Evolutionary conservation across 768 basidiomycete species (phyloP), one percentile per base, ranked within the genome.

Genomic region (Tephrocybe sp.): DNA sequence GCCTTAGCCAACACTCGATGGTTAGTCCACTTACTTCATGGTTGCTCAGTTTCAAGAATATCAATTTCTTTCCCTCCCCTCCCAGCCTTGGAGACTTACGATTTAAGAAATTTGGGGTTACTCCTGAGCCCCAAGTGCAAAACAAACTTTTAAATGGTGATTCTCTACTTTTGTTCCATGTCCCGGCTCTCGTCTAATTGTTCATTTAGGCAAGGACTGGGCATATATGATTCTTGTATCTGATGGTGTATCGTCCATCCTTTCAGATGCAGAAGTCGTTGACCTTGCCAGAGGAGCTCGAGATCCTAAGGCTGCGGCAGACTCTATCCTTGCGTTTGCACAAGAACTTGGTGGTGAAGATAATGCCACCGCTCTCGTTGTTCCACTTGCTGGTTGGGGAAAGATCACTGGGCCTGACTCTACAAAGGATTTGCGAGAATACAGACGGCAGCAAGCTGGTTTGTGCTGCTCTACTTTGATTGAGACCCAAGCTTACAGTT

Each of bases 341-440:
- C 89, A 98, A 68, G 91, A 94, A 54, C 70, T 94, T 40, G 86
- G 86, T 28, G 87, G 89, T 26, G 87, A 90, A 55, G 97, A 99
- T 65, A 99, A 99, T 65, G 84, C 88, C 34, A 97, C 93, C 1
- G 90, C 81, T 9, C 79, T 99, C 36, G 90, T 98, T 12, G 81
- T 98, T 8, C 97, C 97, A 5, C 78, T 98, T 7, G 82, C 87
- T 7, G 95, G 96, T 15, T 99, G 97, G 96, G 90, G 89, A 3
- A 80, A 84, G 55, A 76, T 90, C 1, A 75, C 72, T 20, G 96
- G 93, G 0, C 80, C 83, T 20, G 96, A 98, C 63, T 77, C 76
- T 54, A 97, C 94, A 1, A 84, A 83, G 56, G 87, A 86, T 30
- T 71, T 97, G 50, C 75, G 96, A 46, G 86, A 93, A 62, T 97